A percentile compares a stretch with the other conserved stretches of the same genome.
Conservation (phyloP, 2,329 filamentous ascomycete genomes). For the Beauveria sp. region DNA sequence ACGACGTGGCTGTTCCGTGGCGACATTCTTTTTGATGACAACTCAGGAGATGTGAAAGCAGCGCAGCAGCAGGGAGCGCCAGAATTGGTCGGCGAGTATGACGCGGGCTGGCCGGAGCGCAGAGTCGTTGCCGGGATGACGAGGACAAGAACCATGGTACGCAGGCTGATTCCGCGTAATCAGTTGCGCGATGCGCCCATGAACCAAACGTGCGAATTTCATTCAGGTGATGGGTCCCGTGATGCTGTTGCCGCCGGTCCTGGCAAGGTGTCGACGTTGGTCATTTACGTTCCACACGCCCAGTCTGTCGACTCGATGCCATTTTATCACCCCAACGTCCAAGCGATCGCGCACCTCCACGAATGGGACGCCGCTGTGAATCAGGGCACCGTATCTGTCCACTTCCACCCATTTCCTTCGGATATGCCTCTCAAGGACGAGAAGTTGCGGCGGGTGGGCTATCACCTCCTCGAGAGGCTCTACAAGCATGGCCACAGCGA, state of each 20-base stretch:
- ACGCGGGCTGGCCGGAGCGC: constrained; percentile 1
- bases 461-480: constrained; percentile 59
- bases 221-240: constrained; percentile 28
- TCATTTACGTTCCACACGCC: constrained; percentile 74
- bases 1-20: constrained; percentile 71
- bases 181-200: constrained; percentile 65
- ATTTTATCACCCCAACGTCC: constrained; percentile 80
- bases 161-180: constrained; percentile 77
- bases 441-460: constrained; percentile 59
- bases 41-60: constrained; percentile 17
- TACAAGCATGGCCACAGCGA: constrained; percentile 67
- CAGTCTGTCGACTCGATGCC: constrained; percentile 56
- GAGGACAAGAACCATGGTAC: constrained; percentile 59
- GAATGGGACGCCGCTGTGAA: constrained; percentile 42
- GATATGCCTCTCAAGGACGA: not conserved
- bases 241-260: constrained; percentile 14
- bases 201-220: constrained; percentile 77
- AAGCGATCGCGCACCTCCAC: constrained; percentile 69
- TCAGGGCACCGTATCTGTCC: constrained; percentile 48
- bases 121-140: constrained; percentile 20
- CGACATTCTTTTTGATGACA: constrained; percentile 51
- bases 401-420: constrained; percentile 47
- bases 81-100: constrained; percentile 22
- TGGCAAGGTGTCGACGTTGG: constrained; percentile 26
- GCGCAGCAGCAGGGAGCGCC: not conserved